Base-by-base conservation (phyloP, 805 yeast species). In the Isabelozyma heimii region DNA sequence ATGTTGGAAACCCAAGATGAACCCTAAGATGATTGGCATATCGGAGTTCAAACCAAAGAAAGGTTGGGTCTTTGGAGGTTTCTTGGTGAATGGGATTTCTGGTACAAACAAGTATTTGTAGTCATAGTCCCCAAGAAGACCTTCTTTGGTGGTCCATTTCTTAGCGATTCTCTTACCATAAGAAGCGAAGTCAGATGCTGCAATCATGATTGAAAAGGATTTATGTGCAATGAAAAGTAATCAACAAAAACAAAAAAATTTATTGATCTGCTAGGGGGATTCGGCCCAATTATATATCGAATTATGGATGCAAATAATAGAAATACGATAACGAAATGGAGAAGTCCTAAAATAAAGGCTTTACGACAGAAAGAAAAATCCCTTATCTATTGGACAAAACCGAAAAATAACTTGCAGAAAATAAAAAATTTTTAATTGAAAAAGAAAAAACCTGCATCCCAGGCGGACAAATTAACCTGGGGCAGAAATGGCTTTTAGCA, bases 91-190 rank as follows among this genome's bases (percentile, higher is more conserved):
- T 1, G 97, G 97, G 47, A 91, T 58, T 20, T 80, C 79, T 8
- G 97, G 97, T 1, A 86, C 80, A 76, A 91, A 90, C 35, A 91
- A 77, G 56, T 83, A 84, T 16, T 76, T 81, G 58, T 91, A 91
- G 72, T 91, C 90, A 61, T 89, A 89, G 61, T 88, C 92, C 37
- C 97, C 97, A n/a, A 91, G 58, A 38, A 89, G 59, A 6, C 97
- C 97, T 15, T 89, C 90, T 49, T 75, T 80, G 35, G 96, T 87
- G 52, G 92, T 82, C 70, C 82, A 69, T 60, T 82, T 82, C n/a
- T 30, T 27, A 15, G 6, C 35, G n/a, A 42, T 6, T 16, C 44
- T 27, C 37, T 42, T 40, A 26, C 43, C 43, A 17, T 15, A 15
- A 26, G 43, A 5, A n/a, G 40, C 14, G 17, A 37, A 8, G 8